phyloP scores from a whole-genome alignment of 225 moss, liverwort and hornwort genomes.

The Anthoceros angustus region DNA sequence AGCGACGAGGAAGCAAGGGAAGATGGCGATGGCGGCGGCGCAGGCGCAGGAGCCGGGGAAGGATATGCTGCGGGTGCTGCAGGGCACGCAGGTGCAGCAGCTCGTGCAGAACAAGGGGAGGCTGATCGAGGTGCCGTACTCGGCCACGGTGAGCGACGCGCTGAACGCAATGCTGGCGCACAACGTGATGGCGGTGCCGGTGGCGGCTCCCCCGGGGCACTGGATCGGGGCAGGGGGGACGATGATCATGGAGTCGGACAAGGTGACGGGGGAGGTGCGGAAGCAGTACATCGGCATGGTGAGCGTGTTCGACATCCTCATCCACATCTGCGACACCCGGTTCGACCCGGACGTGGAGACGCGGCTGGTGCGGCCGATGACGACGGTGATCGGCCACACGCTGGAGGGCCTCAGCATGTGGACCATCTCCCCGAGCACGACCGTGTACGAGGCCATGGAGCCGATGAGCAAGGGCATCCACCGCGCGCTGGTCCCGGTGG shows the following conservation, averaged over 20 bases:
- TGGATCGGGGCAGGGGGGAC: constrained; percentile 94
- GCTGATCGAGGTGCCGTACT: constrained; percentile 65
- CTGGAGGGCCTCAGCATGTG: constrained; percentile 77
- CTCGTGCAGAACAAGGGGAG: constrained; percentile 44
- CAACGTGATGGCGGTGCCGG: constrained; percentile 66
- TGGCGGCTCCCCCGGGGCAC: constrained; percentile 80
- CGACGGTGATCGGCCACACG: constrained; percentile 65
- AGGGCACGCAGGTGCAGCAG: constrained; percentile 34
- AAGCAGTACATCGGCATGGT: constrained; percentile 97
- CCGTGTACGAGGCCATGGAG: constrained; percentile 70
- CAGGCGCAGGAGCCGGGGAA: constrained; percentile 5
- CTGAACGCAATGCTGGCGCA: constrained; percentile 53
- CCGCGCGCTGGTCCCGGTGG: constrained; percentile 49
- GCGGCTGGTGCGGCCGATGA: constrained; percentile 32
- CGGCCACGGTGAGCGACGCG: constrained; percentile 62
- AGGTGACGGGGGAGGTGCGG: constrained; percentile 45
- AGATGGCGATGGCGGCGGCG: neutral
- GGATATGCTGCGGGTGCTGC: constrained; percentile 25
- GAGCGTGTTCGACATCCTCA: constrained; percentile 75
- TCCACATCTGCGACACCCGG: constrained; percentile 46
- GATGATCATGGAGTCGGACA: constrained; percentile 75
- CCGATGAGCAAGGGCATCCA: constrained; percentile 83
- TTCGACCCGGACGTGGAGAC: constrained; percentile 21
- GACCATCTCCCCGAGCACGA: constrained; percentile 72
- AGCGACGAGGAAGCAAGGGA: too few species aligned